Percentiles rank a stretch among this genome's conserved stretches.
Evolutionary conservation across 2,329 filamentous ascomycete species (phyloP).

Genomic region (Ceratocystis eucalypticola): DNA sequence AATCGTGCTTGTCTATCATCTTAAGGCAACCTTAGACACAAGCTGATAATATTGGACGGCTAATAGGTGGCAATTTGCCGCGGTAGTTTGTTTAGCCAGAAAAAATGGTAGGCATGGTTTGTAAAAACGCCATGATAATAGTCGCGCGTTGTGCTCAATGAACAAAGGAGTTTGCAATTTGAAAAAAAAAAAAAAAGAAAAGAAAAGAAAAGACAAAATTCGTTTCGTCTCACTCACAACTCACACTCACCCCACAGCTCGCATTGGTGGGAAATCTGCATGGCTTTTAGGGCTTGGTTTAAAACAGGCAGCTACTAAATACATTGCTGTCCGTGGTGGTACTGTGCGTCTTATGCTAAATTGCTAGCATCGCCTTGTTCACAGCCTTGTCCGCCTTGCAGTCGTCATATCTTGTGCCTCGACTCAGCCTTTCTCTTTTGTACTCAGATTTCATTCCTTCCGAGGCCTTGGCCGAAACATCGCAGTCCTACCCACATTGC

Average conservation of each 20-base stretch:
- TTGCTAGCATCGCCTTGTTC: too few species aligned
- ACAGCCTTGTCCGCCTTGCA: too few species aligned
- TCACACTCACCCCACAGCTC: background rate
- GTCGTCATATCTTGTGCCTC: too few species aligned
- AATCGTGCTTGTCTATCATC: background rate
- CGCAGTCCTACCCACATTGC: background rate
- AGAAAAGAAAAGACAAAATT: background rate
- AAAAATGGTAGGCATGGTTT: too few species aligned
- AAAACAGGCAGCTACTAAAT: background rate
- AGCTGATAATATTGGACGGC: background rate
- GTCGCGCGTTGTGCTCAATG: too few species aligned
- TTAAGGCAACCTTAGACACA: background rate
- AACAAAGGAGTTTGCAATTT: too few species aligned
- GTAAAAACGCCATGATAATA: too few species aligned
- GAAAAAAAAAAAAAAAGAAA: too few species aligned
- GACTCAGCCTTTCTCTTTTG: too few species aligned
- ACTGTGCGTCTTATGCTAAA: too few species aligned
- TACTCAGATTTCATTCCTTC: background rate
- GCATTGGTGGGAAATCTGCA: background rate
- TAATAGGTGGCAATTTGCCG: background rate
- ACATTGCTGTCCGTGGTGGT: background rate
- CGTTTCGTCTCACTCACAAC: background rate
- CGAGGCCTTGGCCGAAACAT: background rate
- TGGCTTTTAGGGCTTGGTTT: background rate
- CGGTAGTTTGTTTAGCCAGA: background rate